phyloP scores from a whole-genome alignment of 306 rosid genomes.

The Dalbergia cochinchinensis region DNA sequence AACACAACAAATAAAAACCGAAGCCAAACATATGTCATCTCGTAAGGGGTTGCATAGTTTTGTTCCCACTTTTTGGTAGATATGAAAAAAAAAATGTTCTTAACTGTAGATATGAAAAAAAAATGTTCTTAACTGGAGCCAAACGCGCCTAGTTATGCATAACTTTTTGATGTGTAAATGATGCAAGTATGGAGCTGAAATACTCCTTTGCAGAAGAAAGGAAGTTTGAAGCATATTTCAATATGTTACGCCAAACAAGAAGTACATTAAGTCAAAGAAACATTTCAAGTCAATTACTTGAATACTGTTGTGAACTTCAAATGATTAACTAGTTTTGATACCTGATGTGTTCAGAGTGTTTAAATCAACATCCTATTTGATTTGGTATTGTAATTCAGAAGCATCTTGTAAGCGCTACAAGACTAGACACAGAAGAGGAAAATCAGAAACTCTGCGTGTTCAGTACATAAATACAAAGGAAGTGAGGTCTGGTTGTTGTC shows the following conservation, averaged over 20 bases:
- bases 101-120: conserved; percentile 15
- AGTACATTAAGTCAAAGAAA: conserved; percentile 11
- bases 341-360: conserved; percentile 9
- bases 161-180: neutral
- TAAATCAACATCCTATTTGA: neutral
- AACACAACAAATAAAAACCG: too few species aligned
- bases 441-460: conserved; percentile 87
- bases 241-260: neutral
- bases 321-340: conserved; percentile 30
- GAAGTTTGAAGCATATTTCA: neutral
- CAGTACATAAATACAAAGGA: conserved; percentile 93
- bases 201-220: neutral
- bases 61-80: conserved; percentile 22
- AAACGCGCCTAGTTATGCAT: conserved; percentile 1
- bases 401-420: conserved; percentile 53
- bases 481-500: conserved; percentile 69
- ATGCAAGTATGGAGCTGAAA: conserved; percentile 11
- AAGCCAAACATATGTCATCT: neutral
- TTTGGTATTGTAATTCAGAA: conserved; percentile 56
- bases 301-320: conserved; percentile 28
- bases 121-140: conserved; percentile 8
- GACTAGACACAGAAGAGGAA: conserved; percentile 78
- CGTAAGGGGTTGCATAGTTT: conserved; percentile 10
- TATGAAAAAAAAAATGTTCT: conserved; percentile 19
- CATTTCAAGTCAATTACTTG: neutral